Percentiles rank a stretch among this genome's conserved stretches.
Evolutionary conservation across 2,329 filamentous ascomycete genomes (phyloP).

Genomic region (Endocalyx cinctus): DNA sequence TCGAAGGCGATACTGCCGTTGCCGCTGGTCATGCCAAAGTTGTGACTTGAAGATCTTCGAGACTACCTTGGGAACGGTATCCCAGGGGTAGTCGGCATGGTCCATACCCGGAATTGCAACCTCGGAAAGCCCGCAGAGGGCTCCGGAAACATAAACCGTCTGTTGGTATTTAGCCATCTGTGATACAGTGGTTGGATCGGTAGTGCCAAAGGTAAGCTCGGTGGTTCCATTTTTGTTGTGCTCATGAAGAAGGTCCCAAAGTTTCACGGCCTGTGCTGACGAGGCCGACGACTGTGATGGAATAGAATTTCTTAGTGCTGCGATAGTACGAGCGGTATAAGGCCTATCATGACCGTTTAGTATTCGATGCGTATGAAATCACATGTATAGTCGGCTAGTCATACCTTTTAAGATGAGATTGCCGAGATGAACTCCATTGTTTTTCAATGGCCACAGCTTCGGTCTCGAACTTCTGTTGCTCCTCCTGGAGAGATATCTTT

Average conservation of each 20-base stretch:
- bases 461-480: conserved; percentile 27
- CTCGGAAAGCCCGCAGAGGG: conserved; percentile 33
- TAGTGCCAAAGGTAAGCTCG: conserved; percentile 34
- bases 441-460: conserved; percentile 29
- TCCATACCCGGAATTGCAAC: conserved; percentile 33
- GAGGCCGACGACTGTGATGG: conserved; percentile 22
- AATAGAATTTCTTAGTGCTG: conserved; percentile 27
- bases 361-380: conserved; percentile 8
- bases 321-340: conserved; percentile 28
- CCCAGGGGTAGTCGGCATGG: conserved; percentile 37
- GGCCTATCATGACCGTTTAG: conserved; percentile 16
- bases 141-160: conserved; percentile 37
- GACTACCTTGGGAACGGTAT: conserved; percentile 36
- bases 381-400: conserved; percentile 6
- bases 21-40: conserved; percentile 35
- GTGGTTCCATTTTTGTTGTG: conserved; percentile 29
- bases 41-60: conserved; percentile 35
- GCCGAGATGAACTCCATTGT: conserved; percentile 26
- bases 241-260: conserved; percentile 30
- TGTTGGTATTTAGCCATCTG: conserved; percentile 34
- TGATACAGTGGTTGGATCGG: conserved; percentile 29
- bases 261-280: conserved; percentile 29
- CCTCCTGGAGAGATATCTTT: conserved; percentile 16
- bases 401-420: conserved; percentile 19
- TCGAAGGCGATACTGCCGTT: conserved; percentile 31